These are phyloP conservation scores for Epichloe glyceriae DNA, from an alignment of 2,329 filamentous ascomycete species.

Conservation along the genomic window DNA sequence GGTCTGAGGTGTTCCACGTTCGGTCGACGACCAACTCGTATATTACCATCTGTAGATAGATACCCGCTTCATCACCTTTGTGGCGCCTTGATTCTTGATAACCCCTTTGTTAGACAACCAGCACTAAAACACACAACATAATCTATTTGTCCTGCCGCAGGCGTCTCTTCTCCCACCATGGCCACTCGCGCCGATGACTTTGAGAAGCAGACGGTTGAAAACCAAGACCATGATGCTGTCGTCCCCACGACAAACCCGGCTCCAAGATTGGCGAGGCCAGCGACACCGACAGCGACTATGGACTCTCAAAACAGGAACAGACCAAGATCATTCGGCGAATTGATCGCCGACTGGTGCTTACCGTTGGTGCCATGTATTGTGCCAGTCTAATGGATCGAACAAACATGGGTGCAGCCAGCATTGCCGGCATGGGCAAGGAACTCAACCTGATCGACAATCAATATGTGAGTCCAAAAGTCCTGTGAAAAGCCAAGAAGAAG, in stretches of 20 bases:
- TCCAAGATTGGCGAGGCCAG: conserved; percentile 25
- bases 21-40: too few species aligned
- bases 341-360: conserved; percentile 51
- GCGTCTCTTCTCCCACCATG: conserved; percentile 9
- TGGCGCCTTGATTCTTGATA: too few species aligned
- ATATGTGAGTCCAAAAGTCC: conserved; percentile 23
- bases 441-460: conserved; percentile 31
- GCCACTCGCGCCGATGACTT: conserved; percentile 10
- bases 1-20: too few species aligned
- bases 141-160: background rate
- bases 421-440: conserved; percentile 49
- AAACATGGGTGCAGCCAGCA: conserved; percentile 59
- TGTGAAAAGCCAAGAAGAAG: too few species aligned
- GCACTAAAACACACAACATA: too few species aligned
- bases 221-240: conserved; percentile 12
- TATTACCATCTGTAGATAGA: too few species aligned
- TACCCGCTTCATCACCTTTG: too few species aligned
- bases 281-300: conserved; percentile 31
- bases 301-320: conserved; percentile 49
- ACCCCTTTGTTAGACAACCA: too few species aligned
- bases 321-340: conserved; percentile 55
- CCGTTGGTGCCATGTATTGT: conserved; percentile 56
- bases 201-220: conserved; percentile 14
- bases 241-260: conserved; percentile 12
- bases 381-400: conserved; percentile 68